These are phyloP conservation scores for Trichoderma harzianum DNA, from an alignment of 2,329 filamentous ascomycete species.

Conservation along the genomic window DNA sequence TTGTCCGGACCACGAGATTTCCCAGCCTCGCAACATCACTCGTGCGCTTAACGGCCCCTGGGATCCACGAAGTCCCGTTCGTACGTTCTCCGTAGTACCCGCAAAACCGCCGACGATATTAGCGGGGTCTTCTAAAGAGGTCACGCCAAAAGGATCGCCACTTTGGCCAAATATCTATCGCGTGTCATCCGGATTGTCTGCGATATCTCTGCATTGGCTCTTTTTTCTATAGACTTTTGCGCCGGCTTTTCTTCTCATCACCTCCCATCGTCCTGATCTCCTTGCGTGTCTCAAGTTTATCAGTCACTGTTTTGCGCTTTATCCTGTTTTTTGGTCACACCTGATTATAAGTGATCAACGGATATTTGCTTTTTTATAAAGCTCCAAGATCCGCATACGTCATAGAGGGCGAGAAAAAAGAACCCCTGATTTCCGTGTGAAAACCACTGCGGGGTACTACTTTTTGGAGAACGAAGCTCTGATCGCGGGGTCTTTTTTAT, in stretches of 20 bases:
- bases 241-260: not conserved
- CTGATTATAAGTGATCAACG: not conserved
- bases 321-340: not conserved
- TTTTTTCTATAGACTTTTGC: not conserved
- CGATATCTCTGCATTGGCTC: not conserved
- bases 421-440: slow-evolving; percentile 3
- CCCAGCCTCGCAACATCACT: not conserved
- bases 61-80: not conserved
- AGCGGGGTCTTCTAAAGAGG: not conserved
- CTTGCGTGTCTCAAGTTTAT: not conserved
- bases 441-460: slow-evolving; percentile 8
- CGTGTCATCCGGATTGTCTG: not conserved
- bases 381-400: not conserved
- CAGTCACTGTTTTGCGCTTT: not conserved
- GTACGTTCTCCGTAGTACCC: not conserved
- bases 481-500: not conserved
- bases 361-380: not conserved
- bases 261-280: not conserved
- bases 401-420: not conserved
- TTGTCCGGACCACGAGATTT: not conserved
- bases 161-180: not conserved
- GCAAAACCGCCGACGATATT: slow-evolving; percentile 17
- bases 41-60: slow-evolving; percentile 8
- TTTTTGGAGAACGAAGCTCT: not conserved
- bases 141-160: slow-evolving; percentile 1